These are phyloP conservation scores for Olyra latifolia DNA, from an alignment of 176 grass and related monocot species.

Conservation along the genomic window DNA sequence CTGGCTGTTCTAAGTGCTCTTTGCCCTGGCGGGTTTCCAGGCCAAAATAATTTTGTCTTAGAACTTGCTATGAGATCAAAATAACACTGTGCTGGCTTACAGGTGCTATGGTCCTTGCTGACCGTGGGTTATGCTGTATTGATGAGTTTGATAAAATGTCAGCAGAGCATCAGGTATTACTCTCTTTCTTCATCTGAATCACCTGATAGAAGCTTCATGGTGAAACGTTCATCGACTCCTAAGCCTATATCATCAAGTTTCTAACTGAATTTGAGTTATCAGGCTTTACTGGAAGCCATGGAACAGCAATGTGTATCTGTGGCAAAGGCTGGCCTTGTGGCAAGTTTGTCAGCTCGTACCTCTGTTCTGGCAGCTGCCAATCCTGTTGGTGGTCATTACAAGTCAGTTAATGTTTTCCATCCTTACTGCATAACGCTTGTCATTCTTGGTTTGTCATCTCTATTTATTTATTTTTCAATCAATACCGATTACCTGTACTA, in stretches of 20 bases:
- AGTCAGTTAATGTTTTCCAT: constrained; percentile 63
- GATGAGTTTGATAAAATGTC: constrained; percentile 99
- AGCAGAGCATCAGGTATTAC: constrained; percentile 80
- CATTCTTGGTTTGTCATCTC: constrained; percentile 5
- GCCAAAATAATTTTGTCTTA: background rate
- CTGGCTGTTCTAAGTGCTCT: background rate
- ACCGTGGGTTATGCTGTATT: constrained; percentile 89
- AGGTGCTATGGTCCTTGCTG: constrained; percentile 97
- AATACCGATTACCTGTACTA: background rate
- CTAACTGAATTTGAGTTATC: constrained; percentile 46
- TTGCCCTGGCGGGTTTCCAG: background rate
- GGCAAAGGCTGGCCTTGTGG: constrained; percentile 95
- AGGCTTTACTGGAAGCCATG: constrained; percentile 98
- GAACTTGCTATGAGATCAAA: constrained; percentile 3
- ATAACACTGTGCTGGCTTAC: constrained; percentile 16
- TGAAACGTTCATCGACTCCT: background rate
- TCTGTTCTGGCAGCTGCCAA: constrained; percentile 94
- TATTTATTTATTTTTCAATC: constrained; percentile 17
- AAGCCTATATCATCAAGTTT: constrained; percentile 12
- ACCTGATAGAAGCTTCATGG: constrained; percentile 26
- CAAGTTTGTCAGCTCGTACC: constrained; percentile 87
- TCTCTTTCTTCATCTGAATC: constrained; percentile 9
- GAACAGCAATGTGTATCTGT: constrained; percentile 98
- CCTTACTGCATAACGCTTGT: constrained; percentile 2
- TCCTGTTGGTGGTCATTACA: constrained; percentile 94